phyloP scores from a whole-genome alignment of 2,329 filamentous ascomycete species.

The Aschersonia sp. region DNA sequence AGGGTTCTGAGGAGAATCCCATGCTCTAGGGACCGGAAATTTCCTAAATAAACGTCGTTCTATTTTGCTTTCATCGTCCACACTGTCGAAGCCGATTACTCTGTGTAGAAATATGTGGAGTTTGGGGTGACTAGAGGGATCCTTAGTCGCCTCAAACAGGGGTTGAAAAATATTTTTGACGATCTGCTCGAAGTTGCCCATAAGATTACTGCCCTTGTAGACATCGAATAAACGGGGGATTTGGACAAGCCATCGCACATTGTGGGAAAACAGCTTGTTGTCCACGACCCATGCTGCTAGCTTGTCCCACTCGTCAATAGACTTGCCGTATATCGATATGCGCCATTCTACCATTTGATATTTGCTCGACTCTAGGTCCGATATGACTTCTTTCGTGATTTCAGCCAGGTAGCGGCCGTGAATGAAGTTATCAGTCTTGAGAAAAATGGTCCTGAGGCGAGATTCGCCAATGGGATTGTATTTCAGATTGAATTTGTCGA shows the following conservation, averaged over 20 bases:
- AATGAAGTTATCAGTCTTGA: conserved; percentile 98
- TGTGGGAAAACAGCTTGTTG: conserved; percentile 95
- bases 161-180: conserved; percentile 86
- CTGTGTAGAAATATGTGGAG: conserved; percentile 88
- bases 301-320: conserved; percentile 92
- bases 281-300: conserved; percentile 94
- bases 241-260: conserved; percentile 93
- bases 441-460: conserved; percentile 86
- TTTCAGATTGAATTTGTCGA: conserved; percentile 99
- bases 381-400: conserved; percentile 95
- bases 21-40: conserved; percentile 78
- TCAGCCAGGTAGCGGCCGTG: conserved; percentile 90
- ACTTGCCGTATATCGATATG: conserved; percentile 90
- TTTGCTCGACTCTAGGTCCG: conserved; percentile 94
- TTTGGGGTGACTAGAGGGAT: conserved; percentile 78
- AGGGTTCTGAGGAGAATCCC: conserved; percentile 88
- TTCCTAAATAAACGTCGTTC: conserved; percentile 92
- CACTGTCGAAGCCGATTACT: conserved; percentile 93
- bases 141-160: conserved; percentile 82
- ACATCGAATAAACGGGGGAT: conserved; percentile 90
- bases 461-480: conserved; percentile 97
- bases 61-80: conserved; percentile 95
- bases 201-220: conserved; percentile 77
- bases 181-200: conserved; percentile 82
- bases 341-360: conserved; percentile 99